Percentiles rank a stretch among this genome's conserved stretches.
Conservation (phyloP, 2,329 filamentous ascomycete genomes). For the Sporothrix pseudoabietina region DNA sequence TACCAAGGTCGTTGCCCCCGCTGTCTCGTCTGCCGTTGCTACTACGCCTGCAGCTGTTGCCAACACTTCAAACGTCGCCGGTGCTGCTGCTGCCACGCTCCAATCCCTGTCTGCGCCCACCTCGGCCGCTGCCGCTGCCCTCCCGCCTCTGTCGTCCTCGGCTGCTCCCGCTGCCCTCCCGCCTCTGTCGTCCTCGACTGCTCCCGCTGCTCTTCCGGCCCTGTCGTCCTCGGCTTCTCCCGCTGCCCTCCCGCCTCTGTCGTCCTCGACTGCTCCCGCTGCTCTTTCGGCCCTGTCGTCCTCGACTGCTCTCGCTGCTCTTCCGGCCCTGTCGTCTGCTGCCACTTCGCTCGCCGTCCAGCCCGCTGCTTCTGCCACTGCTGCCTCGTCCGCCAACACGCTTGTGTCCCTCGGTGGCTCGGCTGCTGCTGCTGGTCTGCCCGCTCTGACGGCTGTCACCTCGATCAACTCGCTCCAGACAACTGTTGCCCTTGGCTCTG, state of each 20-base stretch:
- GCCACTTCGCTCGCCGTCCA: not conserved
- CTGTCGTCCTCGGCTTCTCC: not conserved
- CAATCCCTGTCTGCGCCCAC: not conserved
- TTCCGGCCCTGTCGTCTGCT: not conserved
- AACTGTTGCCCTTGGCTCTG: conserved; percentile 39
- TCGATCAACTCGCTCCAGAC: conserved; percentile 35
- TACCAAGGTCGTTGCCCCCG: conserved; percentile 27
- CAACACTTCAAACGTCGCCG: not conserved
- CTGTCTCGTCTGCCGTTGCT: conserved; percentile 26
- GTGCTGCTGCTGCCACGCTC: conserved; percentile 26
- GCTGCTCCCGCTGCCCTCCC: conserved; percentile 14
- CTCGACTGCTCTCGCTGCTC: not conserved
- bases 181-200: not conserved
- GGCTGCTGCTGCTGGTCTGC: conserved; percentile 26
- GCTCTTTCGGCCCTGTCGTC: not conserved
- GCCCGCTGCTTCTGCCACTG: not conserved
- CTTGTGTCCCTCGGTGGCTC: not conserved
- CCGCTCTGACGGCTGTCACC: conserved; percentile 16
- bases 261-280: conserved; percentile 17
- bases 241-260: not conserved
- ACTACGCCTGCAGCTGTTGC: conserved; percentile 2
- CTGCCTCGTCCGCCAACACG: not conserved
- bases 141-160: not conserved
- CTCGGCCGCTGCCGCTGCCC: not conserved
- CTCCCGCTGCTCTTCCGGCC: not conserved